Evolutionary conservation across 169 alveolate species (phyloP), one percentile per base, ranked within the genome.

Genomic region (Plasmodium blacklocki): DNA sequence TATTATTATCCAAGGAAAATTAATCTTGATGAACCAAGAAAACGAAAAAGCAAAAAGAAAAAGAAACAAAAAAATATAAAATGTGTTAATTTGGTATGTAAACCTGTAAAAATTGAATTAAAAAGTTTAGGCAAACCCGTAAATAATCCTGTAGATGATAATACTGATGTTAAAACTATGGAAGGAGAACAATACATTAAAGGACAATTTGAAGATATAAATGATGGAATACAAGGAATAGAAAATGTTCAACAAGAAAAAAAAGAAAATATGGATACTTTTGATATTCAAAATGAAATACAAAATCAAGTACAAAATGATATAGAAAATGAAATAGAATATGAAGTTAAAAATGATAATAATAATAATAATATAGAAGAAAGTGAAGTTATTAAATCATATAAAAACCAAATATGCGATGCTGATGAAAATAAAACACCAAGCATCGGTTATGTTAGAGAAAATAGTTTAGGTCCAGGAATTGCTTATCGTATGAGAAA

Each of bases 401-500:
- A 78, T 23, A 21, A 26, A 12, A 78, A 78, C 3, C 70, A 78
- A 49, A 64, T 29, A 2, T 64, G 76, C 29, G 50, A 50, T 45
- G 32, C 76, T 26, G 12, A 49, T 0, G 66, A 21, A 43, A 52
- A 64, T 70, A 12, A 56, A 26, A 9, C 68, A 43, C 18, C 15
- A 0, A 18, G n/a, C 2, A 3, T 18, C 9, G 1, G 29, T 26
- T 18, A 59, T 32, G 12, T 23, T 18, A 73, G 9, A 14, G 62
- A 8, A 15, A 39, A 60, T 54, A 75, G 11, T 32, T 45, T 26
- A 26, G 15, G 23, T 64, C 72, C 86, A n/a, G 85, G 74, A 3
- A 32, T 70, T 70, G 21, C 29, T 12, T 83, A 83, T 63, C 68
- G 59, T 68, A 83, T 83, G 74, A 83, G 54, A 58, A 83, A 83